These are phyloP conservation scores for Neopestalotiopsis sp. DNA, from an alignment of 2,329 filamentous ascomycete species.

Conservation along the genomic window DNA sequence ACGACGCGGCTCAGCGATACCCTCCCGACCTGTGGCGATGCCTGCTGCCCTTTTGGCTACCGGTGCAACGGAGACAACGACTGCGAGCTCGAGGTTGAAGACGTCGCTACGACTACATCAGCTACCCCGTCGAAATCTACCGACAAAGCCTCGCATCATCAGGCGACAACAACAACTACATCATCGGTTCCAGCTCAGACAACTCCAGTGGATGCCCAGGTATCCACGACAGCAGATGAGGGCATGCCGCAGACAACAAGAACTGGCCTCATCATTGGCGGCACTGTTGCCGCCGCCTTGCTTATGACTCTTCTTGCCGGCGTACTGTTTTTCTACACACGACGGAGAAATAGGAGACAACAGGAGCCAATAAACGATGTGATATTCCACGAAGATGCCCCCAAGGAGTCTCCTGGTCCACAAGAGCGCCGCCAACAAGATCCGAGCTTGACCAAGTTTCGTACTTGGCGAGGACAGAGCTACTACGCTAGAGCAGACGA, in stretches of 20 bases:
- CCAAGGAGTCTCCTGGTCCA: neutral
- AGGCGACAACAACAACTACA: neutral
- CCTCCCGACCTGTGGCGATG: slow-evolving; percentile 20
- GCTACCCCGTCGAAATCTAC: neutral
- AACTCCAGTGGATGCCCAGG: neutral
- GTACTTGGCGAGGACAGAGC: slow-evolving; percentile 6
- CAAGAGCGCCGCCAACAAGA: neutral
- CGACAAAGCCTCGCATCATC: neutral
- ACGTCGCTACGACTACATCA: neutral
- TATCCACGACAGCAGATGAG: neutral
- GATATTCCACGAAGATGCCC: neutral
- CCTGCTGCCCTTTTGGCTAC: slow-evolving; percentile 28
- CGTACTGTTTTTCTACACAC: neutral
- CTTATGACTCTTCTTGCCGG: neutral
- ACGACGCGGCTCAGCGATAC: slow-evolving; percentile 19
- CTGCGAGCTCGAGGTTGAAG: slow-evolving; percentile 10
- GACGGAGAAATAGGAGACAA: neutral
- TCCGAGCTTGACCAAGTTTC: slow-evolving; percentile 9
- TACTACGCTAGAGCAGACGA: neutral
- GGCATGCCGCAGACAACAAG: neutral
- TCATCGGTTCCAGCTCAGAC: neutral
- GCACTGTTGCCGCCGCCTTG: neutral
- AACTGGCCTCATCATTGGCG: neutral
- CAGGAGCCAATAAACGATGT: neutral
- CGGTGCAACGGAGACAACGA: slow-evolving; percentile 11